Evolutionary conservation across 805 yeast species (phyloP).

Genomic region (Jamesozyma piceae): DNA sequence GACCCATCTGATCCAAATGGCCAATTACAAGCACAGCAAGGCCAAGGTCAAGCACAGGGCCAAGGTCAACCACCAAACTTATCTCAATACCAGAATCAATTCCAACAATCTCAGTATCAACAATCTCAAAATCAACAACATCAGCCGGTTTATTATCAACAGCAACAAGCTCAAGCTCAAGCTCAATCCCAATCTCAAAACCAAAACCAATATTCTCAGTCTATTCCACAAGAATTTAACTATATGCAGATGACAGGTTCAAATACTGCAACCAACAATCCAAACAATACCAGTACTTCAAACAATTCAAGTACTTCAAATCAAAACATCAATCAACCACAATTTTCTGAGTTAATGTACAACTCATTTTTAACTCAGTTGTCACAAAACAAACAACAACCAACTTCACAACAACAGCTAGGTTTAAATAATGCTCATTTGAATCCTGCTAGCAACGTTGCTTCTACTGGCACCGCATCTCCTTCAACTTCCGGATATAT

Average conservation of each 20-base stretch:
- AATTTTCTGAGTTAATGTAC: constrained; percentile 29
- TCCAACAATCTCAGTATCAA: constrained; percentile 7
- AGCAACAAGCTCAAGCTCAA: constrained; percentile 10
- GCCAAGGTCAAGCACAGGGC: constrained; percentile 6
- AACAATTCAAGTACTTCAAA: neutral
- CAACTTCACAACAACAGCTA: constrained; percentile 14
- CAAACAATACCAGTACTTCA: neutral
- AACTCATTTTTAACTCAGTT: constrained; percentile 28
- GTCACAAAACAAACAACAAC: constrained; percentile 22
- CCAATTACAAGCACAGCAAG: constrained; percentile 14
- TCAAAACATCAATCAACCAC: constrained; percentile 20
- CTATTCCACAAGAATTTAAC: constrained; percentile 16
- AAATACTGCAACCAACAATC: constrained; percentile 3
- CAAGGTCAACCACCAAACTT: constrained; percentile 12
- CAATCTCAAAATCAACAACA: constrained; percentile 2
- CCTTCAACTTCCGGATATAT: constrained; percentile 9
- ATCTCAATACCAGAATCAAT: constrained; percentile 5
- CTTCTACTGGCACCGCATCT: constrained; percentile 16
- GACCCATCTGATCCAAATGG: constrained; percentile 13
- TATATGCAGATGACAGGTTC: constrained; percentile 9
- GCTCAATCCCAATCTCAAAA: constrained; percentile 8
- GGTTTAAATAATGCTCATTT: constrained; percentile 7
- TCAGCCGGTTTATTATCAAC: constrained; percentile 5
- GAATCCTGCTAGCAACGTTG: constrained; percentile 18
- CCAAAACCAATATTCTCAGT: constrained; percentile 4